phyloP scores from a whole-genome alignment of 768 basidiomycete genomes.

The Psilocybe sp. region DNA sequence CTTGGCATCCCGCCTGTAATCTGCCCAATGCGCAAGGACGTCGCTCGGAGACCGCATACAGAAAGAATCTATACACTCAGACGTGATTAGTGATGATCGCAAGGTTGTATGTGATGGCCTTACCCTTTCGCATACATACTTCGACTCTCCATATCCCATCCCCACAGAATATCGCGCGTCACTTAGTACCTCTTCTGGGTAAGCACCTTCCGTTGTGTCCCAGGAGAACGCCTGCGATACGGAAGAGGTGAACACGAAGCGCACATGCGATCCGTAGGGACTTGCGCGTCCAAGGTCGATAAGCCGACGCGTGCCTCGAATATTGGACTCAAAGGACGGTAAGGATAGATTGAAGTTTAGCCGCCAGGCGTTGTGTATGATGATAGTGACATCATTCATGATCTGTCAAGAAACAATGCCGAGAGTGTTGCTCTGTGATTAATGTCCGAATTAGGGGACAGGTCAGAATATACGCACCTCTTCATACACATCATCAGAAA shows the following conservation, averaged over 20 bases:
- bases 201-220: conserved; percentile 20
- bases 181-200: conserved; percentile 23
- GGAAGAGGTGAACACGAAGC: conserved; percentile 35
- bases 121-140: conserved; percentile 35
- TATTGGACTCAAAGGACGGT: conserved; percentile 36
- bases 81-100: not conserved
- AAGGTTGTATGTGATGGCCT: not conserved
- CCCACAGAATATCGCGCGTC: conserved; percentile 26
- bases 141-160: conserved; percentile 34
- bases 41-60: conserved; percentile 23
- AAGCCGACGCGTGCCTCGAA: conserved; percentile 33
- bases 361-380: conserved; percentile 47
- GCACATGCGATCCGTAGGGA: conserved; percentile 16
- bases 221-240: conserved; percentile 19
- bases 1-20: conserved; percentile 26
- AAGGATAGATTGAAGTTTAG: conserved; percentile 41
- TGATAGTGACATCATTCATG: conserved; percentile 25
- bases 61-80: conserved; percentile 22
- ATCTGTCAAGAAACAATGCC: conserved; percentile 16
- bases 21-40: conserved; percentile 31
- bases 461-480: conserved; percentile 20
- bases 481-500: conserved; percentile 21
- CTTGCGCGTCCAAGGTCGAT: conserved; percentile 32
- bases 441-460: not conserved
- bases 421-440: not conserved